A percentile compares a stretch with the other conserved stretches of the same genome.
Evolutionary conservation across 768 basidiomycete genomes (phyloP).

Genomic region (Sporobolomyces pararoseus): DNA sequence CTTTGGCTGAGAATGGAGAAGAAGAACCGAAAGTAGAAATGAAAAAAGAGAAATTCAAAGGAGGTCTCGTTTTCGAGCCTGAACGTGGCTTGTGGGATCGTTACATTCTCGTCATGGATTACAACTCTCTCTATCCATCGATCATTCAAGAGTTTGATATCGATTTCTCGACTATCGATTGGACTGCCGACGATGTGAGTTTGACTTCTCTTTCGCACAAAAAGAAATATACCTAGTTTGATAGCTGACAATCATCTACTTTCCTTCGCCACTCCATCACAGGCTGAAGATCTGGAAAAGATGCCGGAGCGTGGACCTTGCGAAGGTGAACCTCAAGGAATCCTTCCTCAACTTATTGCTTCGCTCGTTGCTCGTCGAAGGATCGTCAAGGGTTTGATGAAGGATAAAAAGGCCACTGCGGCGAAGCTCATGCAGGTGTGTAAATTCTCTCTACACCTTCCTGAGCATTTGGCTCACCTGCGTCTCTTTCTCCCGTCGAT

Average conservation of each 20-base stretch:
- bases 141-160: conserved; percentile 99
- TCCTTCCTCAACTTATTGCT: conserved; percentile 96
- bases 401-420: conserved; percentile 64
- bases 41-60: conserved; percentile 86
- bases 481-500: not conserved
- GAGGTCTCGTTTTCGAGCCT: conserved; percentile 94
- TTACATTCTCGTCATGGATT: conserved; percentile 98
- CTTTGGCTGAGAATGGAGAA: conserved; percentile 58
- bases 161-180: conserved; percentile 93
- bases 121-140: conserved; percentile 97
- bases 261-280: conserved; percentile 24
- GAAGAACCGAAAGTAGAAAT: conserved; percentile 30
- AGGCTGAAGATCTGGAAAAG: conserved; percentile 66
- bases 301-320: conserved; percentile 78
- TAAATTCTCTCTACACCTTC: conserved; percentile 11
- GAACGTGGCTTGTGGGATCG: conserved; percentile 95
- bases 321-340: conserved; percentile 68
- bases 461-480: not conserved
- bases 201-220: not conserved
- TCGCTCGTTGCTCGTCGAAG: conserved; percentile 84
- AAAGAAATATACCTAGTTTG: not conserved
- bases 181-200: conserved; percentile 47
- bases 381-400: conserved; percentile 91
- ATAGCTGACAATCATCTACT: not conserved
- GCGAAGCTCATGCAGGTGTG: conserved; percentile 78